Evolutionary conservation across 345 rosid species (phyloP), one percentile per base, ranked within the genome.

Genomic region (Abelmoschus esculentus): DNA sequence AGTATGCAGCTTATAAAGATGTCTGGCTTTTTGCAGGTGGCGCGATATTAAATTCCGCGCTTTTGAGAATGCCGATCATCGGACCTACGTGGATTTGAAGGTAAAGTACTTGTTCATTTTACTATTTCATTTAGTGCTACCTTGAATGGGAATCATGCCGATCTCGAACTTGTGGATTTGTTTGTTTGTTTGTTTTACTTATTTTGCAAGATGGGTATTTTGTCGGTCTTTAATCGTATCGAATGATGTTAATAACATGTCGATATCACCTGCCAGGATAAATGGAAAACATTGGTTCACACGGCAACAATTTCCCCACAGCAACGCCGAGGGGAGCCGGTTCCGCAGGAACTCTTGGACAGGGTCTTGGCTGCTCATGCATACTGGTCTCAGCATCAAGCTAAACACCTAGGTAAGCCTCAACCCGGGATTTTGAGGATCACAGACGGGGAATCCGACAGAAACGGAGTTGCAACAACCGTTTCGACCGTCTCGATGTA

Each of bases 211-310:
- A 22, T 22, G 26, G n/a, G n/a, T n/a, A n/a, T n/a, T n/a, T n/a
- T n/a, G n/a, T 52, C 6, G 53, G 18, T 49, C 14, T 13, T 49
- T 14, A 6, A 22, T 22, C 54, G 18, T n/a, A n/a, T 15, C 54
- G 18, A 50, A 4, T 64, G 53, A 13, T 44, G 6, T 38, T 46
- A 34, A 70, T 61, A 6, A 14, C 9, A 19, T 42, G 44, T 63
- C 40, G 7, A 4, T 46, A 50, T 47, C 26, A 29, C 29, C 12
- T 76, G n/a, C 74, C 90, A 95, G 97, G 99, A 95, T 80, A 95
- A 95, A 76, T 95, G 99, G 99, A 95, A 95, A 81, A 91, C 99
- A 6, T 67, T 91, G 84, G 99, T 95, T 67, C 98, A 91, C 86
- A 93, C 98, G 0, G 96, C 98, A 11, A 83, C 81, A 80, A 93